Evolutionary conservation across 148 eudicot species (phyloP), one percentile per base, ranked within the genome.

Genomic region (Limonium bicolor): DNA sequence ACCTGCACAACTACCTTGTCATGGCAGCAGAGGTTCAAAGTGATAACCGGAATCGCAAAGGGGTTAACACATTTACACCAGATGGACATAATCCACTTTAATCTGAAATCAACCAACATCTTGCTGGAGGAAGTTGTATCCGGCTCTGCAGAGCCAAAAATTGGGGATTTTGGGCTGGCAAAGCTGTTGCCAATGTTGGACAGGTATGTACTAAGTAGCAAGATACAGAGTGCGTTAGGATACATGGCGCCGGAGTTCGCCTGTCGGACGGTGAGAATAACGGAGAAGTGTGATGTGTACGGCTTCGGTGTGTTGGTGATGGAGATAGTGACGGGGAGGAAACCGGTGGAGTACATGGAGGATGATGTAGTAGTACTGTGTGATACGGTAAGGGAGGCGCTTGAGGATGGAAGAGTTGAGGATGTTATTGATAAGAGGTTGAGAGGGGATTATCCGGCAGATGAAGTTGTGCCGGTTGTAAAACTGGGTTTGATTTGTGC

Each of bases 241-340:
- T 87, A 87, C 65, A 72, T 87, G 86, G 94, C 94, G 14, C 94
- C 94, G 8, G 96, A 87, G 50, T 87, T 82, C 48, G 90, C 96
- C 0, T 87, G 96, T 46, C 62, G 50, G 60, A 79, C 86, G 1
- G 94, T 87, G 48, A 87, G 77, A 49, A 87, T 87, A 60, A 87
- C 96, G 0, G 96, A 87, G 65, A 82, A 82, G 47, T 82, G 79
- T 46, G 94, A 82, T 48, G 74, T 78, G 6, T 82, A 78, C 35
- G 94, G 96, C 13, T 87, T 87, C 12, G 94, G 96, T 29, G 37
- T 87, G 2, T 70, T 87, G 65, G 57, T 66, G 17, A 78, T 87
- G 0, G 96, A 87, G 65, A 53, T 79, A 22, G 70, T 87, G 20
- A 87, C 82, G 0, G 96, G 96, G 43, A 80, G 68, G 53, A 79